A percentile compares a stretch with the other conserved stretches of the same genome.
These are phyloP conservation scores for Cytospora piceicola DNA, from an alignment of 2,329 filamentous ascomycete genomes.

Conservation along the genomic window DNA sequence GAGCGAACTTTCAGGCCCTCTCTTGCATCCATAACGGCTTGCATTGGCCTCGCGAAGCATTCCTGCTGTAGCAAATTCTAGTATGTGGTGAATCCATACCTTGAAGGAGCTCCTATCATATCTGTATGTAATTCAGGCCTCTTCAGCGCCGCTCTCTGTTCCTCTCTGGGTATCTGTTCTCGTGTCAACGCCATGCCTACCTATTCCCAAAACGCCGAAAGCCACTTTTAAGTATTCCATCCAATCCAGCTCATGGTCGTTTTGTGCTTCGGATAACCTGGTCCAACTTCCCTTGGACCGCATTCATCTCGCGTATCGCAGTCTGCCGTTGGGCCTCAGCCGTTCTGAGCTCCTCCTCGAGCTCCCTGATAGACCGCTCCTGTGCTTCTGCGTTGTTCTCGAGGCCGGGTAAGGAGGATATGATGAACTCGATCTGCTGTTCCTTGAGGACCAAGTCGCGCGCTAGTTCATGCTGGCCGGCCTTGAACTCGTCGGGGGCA, in stretches of 20 bases:
- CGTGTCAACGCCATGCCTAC: slow-evolving; percentile 14
- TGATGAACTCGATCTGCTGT: slow-evolving; percentile 80
- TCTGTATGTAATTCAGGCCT: not conserved
- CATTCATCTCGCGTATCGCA: slow-evolving; percentile 66
- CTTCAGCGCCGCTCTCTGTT: not conserved
- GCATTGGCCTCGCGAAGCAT: not conserved
- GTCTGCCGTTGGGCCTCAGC: slow-evolving; percentile 66
- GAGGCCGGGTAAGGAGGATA: slow-evolving; percentile 74
- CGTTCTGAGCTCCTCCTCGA: slow-evolving; percentile 67
- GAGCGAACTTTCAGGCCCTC: not conserved
- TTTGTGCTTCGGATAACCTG: slow-evolving; percentile 63
- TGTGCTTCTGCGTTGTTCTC: slow-evolving; percentile 80
- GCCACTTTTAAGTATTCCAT: not conserved
- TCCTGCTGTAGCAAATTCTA: not conserved
- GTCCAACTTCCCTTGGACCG: slow-evolving; percentile 63
- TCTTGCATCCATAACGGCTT: not conserved
- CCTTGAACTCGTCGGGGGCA: slow-evolving; percentile 65
- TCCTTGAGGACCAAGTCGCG: slow-evolving; percentile 78
- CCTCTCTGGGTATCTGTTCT: slow-evolving; percentile 20
- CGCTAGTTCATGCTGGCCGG: slow-evolving; percentile 72
- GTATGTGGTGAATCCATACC: not conserved
- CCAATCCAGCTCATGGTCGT: slow-evolving; percentile 51
- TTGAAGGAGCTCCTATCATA: not conserved
- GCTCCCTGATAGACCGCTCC: slow-evolving; percentile 65
- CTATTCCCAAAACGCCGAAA: slow-evolving; percentile 18